These are phyloP conservation scores for Powellomyces hirtus DNA, from an alignment of 192 early-diverging fungal genomes.

Conservation along the genomic window DNA sequence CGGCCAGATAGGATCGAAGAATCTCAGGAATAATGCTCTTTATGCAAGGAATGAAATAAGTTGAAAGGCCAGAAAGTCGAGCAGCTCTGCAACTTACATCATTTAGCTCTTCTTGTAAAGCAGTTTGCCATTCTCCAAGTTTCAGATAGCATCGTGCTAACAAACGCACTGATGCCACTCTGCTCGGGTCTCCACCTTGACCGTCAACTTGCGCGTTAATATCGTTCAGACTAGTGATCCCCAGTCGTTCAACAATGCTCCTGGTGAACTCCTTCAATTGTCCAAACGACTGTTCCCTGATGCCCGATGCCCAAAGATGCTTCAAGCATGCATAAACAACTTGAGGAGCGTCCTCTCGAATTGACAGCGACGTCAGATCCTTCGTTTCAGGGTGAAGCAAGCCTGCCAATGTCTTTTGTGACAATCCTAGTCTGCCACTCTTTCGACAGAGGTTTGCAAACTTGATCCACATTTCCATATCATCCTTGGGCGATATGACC, in stretches of 20 bases:
- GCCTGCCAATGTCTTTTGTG: slow-evolving; percentile 73
- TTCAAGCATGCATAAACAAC: slow-evolving; percentile 93
- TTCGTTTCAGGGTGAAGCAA: slow-evolving; percentile 62
- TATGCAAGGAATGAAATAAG: slow-evolving; percentile 10
- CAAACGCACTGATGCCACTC: slow-evolving; percentile 37
- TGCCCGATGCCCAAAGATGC: slow-evolving; percentile 77
- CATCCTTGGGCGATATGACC: slow-evolving; percentile 85
- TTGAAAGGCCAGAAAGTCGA: background rate
- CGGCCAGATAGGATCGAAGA: slow-evolving; percentile 75
- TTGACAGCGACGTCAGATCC: slow-evolving; percentile 49
- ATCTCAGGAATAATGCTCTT: slow-evolving; percentile 68
- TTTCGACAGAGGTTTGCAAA: slow-evolving; percentile 94
- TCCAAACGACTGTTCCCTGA: slow-evolving; percentile 63
- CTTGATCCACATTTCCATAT: slow-evolving; percentile 95
- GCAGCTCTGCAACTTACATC: slow-evolving; percentile 43
- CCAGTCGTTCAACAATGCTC: slow-evolving; percentile 63
- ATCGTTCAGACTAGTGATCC: slow-evolving; percentile 52
- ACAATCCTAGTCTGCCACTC: slow-evolving; percentile 73
- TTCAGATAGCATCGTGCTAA: slow-evolving; percentile 80
- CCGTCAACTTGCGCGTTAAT: slow-evolving; percentile 41
- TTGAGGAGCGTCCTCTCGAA: slow-evolving; percentile 54
- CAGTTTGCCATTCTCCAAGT: slow-evolving; percentile 89
- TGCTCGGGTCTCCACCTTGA: slow-evolving; percentile 34
- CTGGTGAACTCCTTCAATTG: slow-evolving; percentile 78
- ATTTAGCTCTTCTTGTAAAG: slow-evolving; percentile 57